Base-by-base conservation (phyloP, 345 rosid genomes). In the Bruguiera gymnorhiza region DNA sequence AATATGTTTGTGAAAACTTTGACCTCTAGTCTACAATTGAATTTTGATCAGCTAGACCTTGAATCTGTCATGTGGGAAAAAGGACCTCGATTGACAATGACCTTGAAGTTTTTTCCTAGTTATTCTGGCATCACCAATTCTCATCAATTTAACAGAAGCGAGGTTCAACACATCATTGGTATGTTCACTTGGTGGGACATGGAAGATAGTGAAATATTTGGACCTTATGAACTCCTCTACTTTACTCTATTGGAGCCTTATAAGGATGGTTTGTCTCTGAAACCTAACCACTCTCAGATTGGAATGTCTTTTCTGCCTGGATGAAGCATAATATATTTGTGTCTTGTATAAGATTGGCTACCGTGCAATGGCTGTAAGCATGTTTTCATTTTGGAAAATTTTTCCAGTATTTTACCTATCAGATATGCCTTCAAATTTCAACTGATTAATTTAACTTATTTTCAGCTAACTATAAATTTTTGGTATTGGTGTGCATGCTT, bases 211-310 rank as follows among this genome's bases (percentile, higher is more conserved):
- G 92, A 87, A 0, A 23, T 88, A 66, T 95, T 87, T 80, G 99
- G 99, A 50, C 97, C 99, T 30, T 95, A 92, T 56, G 99, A 95
- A 77, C 96, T 95, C 74, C 74, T 95, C 71, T 69, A 75, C 79
- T 82, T 88, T 83, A 82, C 77, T 69, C 79, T 95, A 70, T 70
- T 73, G 83, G 89, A 72, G 1, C 82, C 86, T 26, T 95, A 95
- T 78, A 54, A 5, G 62, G 69, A 85, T 71, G 96, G 98, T 94
- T 60, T 62, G 92, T 91, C 70, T 71, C 65, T 31, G 50, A 63
- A 68, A 76, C 72, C 58, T 71, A 50, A 26, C 66, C 46, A 46
- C 4, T 55, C 39, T 60, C 32, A 32, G 32, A 60, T 48, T 27
- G 55, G 50, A 34, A 72, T 43, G 60, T 11, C 19, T 24, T 27